Base-by-base conservation (phyloP, 768 basidiomycete species). In the Dentipellis sp. region DNA sequence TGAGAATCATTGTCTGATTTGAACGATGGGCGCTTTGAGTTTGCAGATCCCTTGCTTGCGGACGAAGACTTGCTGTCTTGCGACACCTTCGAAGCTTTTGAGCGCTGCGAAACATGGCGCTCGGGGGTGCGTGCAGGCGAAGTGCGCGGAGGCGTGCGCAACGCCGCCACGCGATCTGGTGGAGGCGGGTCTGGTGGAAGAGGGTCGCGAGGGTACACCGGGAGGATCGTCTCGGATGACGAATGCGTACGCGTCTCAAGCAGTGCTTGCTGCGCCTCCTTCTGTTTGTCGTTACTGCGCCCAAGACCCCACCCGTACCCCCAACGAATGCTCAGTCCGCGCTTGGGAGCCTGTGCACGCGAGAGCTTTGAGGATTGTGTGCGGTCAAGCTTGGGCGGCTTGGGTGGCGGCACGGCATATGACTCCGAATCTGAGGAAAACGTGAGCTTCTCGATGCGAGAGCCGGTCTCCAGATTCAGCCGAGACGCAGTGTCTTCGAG, bases 271-370 rank as follows among this genome's bases (percentile, higher is more conserved):
- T 50, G 56, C 16, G 57, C 58, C 11, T 62, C 61, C 45, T 55
- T 58, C 12, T 60, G 57, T 52, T 59, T 63, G 22, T 63, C 58
- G 35, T 55, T 62, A n/a, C 49, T 52, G 37, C 56, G 39, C 9
- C 63, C 63, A 4, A 63, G 34, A 1, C 54, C 55, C 61, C 61
- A 63, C 5, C 63, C 63, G n/a, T 63, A 63, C 10, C 63, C 63
- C 16, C 56, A 38, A 10, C 36, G 53, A 19, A 45, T 17, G n/a
- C n/a, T 17, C 12, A 45, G 16, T 16, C 29, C 29, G 10, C 48
- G 21, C 19, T 23, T 17, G 29, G 56, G 39, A 7, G 58, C 57
- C 52, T 45, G 48, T 3, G 55, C 54, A 3, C 59, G 62, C 36
- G 58, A 49, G 57, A 59, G 57, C 58, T 64, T 60, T 4, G 58